A percentile compares a stretch with the other conserved stretches of the same genome.
phyloP scores from a whole-genome alignment of 2,329 filamentous ascomycete species.

The Colletotrichum eremochloae region DNA sequence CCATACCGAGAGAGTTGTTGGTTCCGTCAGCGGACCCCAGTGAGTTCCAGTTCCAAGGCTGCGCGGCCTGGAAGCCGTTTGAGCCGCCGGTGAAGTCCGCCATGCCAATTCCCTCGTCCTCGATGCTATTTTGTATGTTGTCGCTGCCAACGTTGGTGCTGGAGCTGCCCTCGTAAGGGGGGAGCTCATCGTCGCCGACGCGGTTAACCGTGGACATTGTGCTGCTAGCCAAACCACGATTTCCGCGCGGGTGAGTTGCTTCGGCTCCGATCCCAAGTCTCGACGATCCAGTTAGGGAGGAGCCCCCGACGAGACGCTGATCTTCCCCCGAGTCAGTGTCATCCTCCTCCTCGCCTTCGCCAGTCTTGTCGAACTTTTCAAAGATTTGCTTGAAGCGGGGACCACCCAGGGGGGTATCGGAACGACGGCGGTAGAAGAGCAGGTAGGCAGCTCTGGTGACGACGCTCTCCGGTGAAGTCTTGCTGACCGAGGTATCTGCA shows the following conservation, averaged over 20 bases:
- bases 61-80: slow-evolving; percentile 50
- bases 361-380: slow-evolving; percentile 69
- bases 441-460: slow-evolving; percentile 88
- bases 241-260: slow-evolving; percentile 78
- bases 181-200: slow-evolving; percentile 50
- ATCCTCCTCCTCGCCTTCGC: slow-evolving; percentile 61
- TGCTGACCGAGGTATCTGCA: slow-evolving; percentile 80
- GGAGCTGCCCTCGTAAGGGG: slow-evolving; percentile 49
- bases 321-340: slow-evolving; percentile 79
- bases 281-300: slow-evolving; percentile 91
- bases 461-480: slow-evolving; percentile 70
- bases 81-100: slow-evolving; percentile 51
- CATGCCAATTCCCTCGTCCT: slow-evolving; percentile 63
- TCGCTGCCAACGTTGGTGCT: slow-evolving; percentile 43
- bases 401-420: slow-evolving; percentile 82
- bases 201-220: slow-evolving; percentile 48
- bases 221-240: slow-evolving; percentile 68
- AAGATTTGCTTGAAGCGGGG: slow-evolving; percentile 79
- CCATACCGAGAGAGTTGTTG: slow-evolving; percentile 49
- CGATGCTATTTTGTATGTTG: slow-evolving; percentile 58
- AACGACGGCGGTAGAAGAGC: slow-evolving; percentile 93
- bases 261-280: slow-evolving; percentile 84
- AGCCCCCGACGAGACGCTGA: slow-evolving; percentile 84
- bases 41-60: slow-evolving; percentile 63
- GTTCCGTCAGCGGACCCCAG: slow-evolving; percentile 50